These are phyloP conservation scores for Smallanthus sonchifolius DNA, from an alignment of 129 eudicot species.

Conservation along the genomic window DNA sequence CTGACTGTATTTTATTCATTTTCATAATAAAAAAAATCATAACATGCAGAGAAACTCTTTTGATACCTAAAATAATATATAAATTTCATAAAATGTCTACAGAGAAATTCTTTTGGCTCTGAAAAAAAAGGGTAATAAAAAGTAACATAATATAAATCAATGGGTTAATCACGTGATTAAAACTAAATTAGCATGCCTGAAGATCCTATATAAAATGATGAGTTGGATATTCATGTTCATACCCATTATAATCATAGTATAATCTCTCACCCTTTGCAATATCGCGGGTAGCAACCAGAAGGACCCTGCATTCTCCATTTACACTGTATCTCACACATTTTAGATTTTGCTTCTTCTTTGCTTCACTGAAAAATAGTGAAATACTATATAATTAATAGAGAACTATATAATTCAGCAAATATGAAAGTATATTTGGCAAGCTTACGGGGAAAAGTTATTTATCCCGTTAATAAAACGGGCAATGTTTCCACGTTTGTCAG, in stretches of 20 bases:
- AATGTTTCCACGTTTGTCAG: constrained; percentile 87
- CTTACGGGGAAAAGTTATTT: constrained; percentile 79
- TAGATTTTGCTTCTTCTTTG: constrained; percentile 71
- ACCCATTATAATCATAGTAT: constrained; percentile 88
- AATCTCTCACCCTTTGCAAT: constrained; percentile 87
- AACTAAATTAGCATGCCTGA: constrained; percentile 15
- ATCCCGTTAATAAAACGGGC: constrained; percentile 89
- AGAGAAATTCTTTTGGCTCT: constrained; percentile 11
- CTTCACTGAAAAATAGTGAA: constrained; percentile 53
- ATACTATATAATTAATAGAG: constrained; percentile 10
- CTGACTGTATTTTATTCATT: neutral
- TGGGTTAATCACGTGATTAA: neutral
- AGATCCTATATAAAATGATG: constrained; percentile 64
- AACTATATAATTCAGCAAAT: neutral
- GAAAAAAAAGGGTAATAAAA: constrained; percentile 9
- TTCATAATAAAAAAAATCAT: neutral
- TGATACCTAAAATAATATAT: constrained; percentile 2
- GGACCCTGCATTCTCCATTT: constrained; percentile 75
- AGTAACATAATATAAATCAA: constrained; percentile 8
- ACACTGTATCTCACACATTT: constrained; percentile 83
- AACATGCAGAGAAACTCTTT: neutral
- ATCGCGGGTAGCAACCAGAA: constrained; percentile 82
- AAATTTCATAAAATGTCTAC: constrained; percentile 11
- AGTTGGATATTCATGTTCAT: constrained; percentile 91
- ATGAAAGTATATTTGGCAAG: neutral